These are phyloP conservation scores for Moelleriella libera DNA, from an alignment of 2,329 filamentous ascomycete species.

Conservation along the genomic window DNA sequence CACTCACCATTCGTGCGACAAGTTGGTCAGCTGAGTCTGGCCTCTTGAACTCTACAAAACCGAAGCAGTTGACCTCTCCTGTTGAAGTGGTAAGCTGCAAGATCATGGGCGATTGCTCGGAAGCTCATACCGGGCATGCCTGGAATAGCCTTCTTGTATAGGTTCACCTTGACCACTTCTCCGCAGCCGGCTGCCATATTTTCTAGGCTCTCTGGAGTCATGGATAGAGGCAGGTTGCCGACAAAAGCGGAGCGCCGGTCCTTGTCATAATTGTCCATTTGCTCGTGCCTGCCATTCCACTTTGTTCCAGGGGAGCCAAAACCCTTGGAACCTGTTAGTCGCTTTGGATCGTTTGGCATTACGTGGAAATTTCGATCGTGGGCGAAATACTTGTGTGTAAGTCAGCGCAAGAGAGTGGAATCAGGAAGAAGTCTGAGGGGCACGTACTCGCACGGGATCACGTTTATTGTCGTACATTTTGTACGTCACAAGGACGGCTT, in stretches of 20 bases:
- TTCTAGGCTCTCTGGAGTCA: constrained; percentile 20
- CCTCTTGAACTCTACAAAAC: constrained; percentile 24
- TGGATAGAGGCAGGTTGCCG: constrained; percentile 25
- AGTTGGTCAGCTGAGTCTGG: constrained; percentile 22
- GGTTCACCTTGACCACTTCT: constrained; percentile 15
- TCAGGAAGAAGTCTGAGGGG: neutral
- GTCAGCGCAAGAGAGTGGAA: too few relatives aligned
- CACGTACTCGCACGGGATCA: constrained; percentile 32
- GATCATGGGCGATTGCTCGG: too few relatives aligned
- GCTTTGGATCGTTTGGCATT: constrained; percentile 14
- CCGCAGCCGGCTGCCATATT: constrained; percentile 23
- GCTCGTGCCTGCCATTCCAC: constrained; percentile 3
- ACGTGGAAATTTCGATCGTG: constrained; percentile 6
- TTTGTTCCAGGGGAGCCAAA: neutral
- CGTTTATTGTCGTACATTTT: constrained; percentile 34
- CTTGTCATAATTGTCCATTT: constrained; percentile 22
- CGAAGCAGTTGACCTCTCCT: constrained; percentile 14
- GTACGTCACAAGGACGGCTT: constrained; percentile 33
- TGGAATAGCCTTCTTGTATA: constrained; percentile 11
- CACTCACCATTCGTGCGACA: constrained; percentile 21
- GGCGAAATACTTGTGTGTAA: constrained; percentile 3
- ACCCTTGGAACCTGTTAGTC: neutral
- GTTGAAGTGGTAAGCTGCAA: too few relatives aligned
- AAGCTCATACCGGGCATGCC: constrained; percentile 1
- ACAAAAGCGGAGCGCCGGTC: constrained; percentile 34